Conservation (phyloP, 2,329 filamentous ascomycete species). For the Phialophora chinensis region DNA sequence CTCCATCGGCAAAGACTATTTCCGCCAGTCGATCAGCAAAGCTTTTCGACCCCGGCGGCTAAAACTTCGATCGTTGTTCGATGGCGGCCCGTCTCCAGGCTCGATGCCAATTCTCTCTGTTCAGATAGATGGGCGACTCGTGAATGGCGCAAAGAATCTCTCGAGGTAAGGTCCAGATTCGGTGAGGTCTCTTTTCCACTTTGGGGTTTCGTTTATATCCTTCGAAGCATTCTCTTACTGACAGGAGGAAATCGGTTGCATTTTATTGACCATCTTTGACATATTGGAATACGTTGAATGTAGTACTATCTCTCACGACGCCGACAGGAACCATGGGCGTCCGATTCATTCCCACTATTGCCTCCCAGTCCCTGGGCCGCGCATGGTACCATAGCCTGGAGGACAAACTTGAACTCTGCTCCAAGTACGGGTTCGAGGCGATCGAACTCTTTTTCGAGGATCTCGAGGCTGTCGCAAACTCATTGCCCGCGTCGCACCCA, state of each 20-base stretch:
- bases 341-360: constrained; percentile 63
- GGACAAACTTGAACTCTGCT: constrained; percentile 72
- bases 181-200: background rate
- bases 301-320: background rate
- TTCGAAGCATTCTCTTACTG: background rate
- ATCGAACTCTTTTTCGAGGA: constrained; percentile 83
- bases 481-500: constrained; percentile 23
- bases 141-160: background rate
- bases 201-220: background rate
- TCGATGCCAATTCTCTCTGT: background rate
- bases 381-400: constrained; percentile 71
- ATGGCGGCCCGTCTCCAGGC: background rate
- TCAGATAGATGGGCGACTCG: background rate
- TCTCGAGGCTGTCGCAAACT: constrained; percentile 64
- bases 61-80: background rate
- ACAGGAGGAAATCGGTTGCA: background rate
- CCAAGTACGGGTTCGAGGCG: constrained; percentile 68
- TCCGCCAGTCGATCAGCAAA: background rate
- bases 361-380: constrained; percentile 77
- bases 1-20: background rate
- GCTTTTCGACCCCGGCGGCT: background rate
- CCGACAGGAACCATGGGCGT: constrained; percentile 23
- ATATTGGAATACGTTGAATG: background rate
- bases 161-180: background rate
- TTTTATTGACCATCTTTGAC: background rate